Conservation (phyloP, 108 stramenopile species). For the Mayamaea pseudoterrestris region DNA sequence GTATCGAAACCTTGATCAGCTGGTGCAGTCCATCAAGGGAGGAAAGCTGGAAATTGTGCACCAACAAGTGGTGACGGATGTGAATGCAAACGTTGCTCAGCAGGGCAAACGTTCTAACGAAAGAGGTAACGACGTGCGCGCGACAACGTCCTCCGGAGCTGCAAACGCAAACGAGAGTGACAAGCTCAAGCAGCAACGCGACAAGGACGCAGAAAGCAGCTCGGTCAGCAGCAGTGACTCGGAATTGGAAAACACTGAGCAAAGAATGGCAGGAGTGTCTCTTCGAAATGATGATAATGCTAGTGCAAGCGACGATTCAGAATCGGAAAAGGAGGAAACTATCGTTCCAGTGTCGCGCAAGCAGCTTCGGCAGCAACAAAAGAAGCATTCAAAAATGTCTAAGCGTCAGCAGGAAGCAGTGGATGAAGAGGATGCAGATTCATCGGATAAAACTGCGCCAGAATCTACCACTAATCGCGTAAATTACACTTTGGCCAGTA, state of each 20-base stretch:
- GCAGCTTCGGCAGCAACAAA: conserved; percentile 55
- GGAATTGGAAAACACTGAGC: too few species aligned
- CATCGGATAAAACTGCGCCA: not conserved
- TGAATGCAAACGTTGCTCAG: not conserved
- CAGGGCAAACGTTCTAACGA: too few species aligned
- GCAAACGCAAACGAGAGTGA: conserved; percentile 28
- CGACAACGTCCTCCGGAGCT: conserved; percentile 54
- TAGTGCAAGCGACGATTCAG: not conserved
- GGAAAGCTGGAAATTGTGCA: conserved; percentile 61
- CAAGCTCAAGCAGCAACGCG: too few species aligned
- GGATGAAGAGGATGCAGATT: conserved; percentile 3
- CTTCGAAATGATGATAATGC: not conserved
- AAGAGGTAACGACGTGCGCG: too few species aligned
- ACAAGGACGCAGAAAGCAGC: too few species aligned
- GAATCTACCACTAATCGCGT: not conserved
- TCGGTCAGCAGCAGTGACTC: too few species aligned
- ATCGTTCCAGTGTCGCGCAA: conserved; percentile 17
- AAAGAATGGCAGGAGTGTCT: too few species aligned
- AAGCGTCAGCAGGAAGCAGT: conserved; percentile 52
- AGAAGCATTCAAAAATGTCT: conserved; percentile 73
- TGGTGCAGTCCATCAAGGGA: conserved; percentile 23
- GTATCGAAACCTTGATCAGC: conserved; percentile 56
- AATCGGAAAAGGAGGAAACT: conserved; percentile 18
- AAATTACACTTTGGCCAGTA: not conserved
- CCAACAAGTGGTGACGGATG: conserved; percentile 35